These are phyloP conservation scores for Rosa hybrid DNA, from an alignment of 331 rosid genomes.

Conservation along the genomic window DNA sequence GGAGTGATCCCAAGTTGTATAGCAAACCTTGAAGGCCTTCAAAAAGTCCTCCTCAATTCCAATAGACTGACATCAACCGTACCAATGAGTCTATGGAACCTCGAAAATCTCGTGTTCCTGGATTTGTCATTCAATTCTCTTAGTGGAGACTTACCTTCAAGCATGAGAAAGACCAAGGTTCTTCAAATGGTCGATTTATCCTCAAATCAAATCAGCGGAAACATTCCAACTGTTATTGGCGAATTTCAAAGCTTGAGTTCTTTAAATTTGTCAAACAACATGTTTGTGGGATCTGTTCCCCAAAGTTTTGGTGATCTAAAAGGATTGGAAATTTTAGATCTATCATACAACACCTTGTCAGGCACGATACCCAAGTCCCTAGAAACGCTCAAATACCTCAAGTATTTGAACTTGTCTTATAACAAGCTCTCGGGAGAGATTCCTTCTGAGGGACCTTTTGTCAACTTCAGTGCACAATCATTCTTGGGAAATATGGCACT, in stretches of 20 bases:
- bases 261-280: conserved; percentile 8
- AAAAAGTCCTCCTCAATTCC: neutral
- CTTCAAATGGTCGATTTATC: neutral
- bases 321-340: conserved; percentile 6
- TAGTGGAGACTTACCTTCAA: neutral
- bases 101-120: neutral
- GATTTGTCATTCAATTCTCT: conserved; percentile 5
- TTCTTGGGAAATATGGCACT: conserved; percentile 10
- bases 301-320: neutral
- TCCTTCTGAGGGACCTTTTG: conserved; percentile 17
- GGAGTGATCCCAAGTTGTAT: neutral
- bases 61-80: neutral
- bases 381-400: conserved; percentile 11
- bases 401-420: conserved; percentile 15
- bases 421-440: conserved; percentile 9
- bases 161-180: neutral
- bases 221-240: neutral
- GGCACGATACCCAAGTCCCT: conserved; percentile 21
- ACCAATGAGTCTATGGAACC: neutral
- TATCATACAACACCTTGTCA: neutral
- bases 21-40: neutral
- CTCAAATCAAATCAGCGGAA: neutral
- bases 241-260: neutral
- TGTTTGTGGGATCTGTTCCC: neutral
- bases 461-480: conserved; percentile 16